phyloP scores from a whole-genome alignment of 73 alveolate species.

The Durusdinium trenchii region DNA sequence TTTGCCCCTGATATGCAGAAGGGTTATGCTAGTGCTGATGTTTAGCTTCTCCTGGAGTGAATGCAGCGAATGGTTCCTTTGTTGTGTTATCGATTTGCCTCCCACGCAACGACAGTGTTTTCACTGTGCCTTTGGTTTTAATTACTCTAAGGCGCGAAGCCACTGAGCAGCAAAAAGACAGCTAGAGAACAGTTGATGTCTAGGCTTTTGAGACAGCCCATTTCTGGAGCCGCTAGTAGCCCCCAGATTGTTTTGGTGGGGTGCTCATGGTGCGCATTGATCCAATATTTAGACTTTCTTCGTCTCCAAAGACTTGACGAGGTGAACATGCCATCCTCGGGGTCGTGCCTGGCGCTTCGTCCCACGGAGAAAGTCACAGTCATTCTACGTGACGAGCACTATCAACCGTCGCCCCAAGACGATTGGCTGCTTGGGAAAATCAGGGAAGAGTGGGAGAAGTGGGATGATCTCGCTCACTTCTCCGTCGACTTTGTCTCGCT shows the following conservation, averaged over 20 bases:
- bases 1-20: constrained; percentile 3
- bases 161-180: background rate
- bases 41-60: no score
- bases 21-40: background rate
- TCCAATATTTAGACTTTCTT: background rate
- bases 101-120: no score
- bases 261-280: background rate
- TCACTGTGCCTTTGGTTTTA: no score
- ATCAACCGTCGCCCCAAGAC: background rate
- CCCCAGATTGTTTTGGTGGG: no score
- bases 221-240: no score
- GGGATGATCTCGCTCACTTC: background rate
- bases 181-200: no score
- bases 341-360: background rate
- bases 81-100: no score
- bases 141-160: background rate
- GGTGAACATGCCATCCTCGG: background rate
- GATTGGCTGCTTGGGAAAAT: background rate
- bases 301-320: background rate
- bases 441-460: background rate
- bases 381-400: constrained; percentile 27
- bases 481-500: background rate
- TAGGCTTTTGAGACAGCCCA: no score
- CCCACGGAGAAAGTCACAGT: constrained; percentile 25
- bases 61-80: no score